Percentiles rank a stretch among this genome's conserved stretches.
These are phyloP conservation scores for Dalechampia spathulata DNA, from an alignment of 441 rosid species.

Conservation along the genomic window DNA sequence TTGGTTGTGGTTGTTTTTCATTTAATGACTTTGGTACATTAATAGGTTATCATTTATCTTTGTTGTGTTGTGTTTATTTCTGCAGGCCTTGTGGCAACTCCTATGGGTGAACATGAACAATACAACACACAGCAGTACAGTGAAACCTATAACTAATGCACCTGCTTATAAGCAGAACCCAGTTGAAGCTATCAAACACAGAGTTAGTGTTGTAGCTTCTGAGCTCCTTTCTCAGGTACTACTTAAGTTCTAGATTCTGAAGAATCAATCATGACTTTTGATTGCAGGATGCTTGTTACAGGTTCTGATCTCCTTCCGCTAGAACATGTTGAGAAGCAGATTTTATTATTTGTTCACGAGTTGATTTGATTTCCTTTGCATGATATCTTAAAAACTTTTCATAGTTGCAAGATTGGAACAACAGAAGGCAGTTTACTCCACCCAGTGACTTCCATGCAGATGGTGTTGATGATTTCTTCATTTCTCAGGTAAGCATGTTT, in stretches of 20 bases:
- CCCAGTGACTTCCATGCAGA: conserved; percentile 93
- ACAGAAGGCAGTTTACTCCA: conserved; percentile 68
- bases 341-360: conserved; percentile 9
- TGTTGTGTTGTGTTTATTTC: conserved; percentile 8
- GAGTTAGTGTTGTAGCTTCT: conserved; percentile 71
- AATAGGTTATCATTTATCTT: not conserved
- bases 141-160: conserved; percentile 35
- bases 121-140: conserved; percentile 35
- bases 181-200: conserved; percentile 53
- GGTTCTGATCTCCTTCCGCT: not conserved
- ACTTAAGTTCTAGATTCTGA: conserved; percentile 5
- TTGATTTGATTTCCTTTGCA: conserved; percentile 3
- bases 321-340: not conserved
- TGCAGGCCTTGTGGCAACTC: conserved; percentile 95
- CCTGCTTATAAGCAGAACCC: conserved; percentile 42
- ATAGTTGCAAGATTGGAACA: conserved; percentile 99
- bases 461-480: conserved; percentile 78
- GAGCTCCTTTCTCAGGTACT: conserved; percentile 95
- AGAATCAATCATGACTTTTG: conserved; percentile 2
- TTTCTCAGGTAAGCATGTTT: conserved; percentile 71
- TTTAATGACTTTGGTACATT: not conserved
- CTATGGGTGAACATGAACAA: conserved; percentile 66
- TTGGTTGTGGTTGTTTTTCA: not conserved
- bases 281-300: not conserved
- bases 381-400: conserved; percentile 18